Percentiles rank a stretch among this genome's conserved stretches.
Evolutionary conservation across 257 asterid species (phyloP).

Genomic region (Striga asiatica): DNA sequence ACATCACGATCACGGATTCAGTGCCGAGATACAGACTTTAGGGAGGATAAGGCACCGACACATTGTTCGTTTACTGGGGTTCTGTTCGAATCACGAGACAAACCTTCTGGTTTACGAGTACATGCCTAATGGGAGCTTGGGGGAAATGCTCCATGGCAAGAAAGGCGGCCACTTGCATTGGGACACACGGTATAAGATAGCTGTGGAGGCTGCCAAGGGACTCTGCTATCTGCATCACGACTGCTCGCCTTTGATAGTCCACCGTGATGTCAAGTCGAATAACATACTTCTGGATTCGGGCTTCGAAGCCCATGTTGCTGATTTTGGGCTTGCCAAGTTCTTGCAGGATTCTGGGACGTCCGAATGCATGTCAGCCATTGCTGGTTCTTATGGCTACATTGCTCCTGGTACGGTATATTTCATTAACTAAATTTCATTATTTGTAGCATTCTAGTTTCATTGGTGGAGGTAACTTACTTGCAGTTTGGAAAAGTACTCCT

Average conservation of each 20-base stretch:
- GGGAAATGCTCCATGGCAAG: neutral
- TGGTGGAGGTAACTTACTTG: too few species aligned
- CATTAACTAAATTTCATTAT: too few species aligned
- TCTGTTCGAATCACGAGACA: neutral
- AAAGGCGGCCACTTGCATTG: neutral
- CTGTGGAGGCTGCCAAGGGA: neutral
- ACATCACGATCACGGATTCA: neutral
- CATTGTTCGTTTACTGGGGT: neutral
- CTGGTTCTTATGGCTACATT: conserved; percentile 58
- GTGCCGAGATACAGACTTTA: neutral
- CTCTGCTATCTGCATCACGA: neutral
- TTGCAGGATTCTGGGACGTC: neutral
- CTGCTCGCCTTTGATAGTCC: neutral
- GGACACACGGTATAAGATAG: neutral
- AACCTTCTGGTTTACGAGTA: neutral
- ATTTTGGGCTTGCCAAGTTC: neutral
- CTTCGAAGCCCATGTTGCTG: neutral
- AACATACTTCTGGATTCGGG: neutral
- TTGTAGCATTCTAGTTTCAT: too few species aligned
- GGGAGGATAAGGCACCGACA: neutral
- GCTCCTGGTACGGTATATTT: conserved; percentile 41
- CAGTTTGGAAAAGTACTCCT: too few species aligned
- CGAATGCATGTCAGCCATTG: conserved; percentile 17
- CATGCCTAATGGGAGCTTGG: neutral
- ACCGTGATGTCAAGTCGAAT: neutral